phyloP scores from a whole-genome alignment of 345 rosid genomes.

The Sisymbrium irio region DNA sequence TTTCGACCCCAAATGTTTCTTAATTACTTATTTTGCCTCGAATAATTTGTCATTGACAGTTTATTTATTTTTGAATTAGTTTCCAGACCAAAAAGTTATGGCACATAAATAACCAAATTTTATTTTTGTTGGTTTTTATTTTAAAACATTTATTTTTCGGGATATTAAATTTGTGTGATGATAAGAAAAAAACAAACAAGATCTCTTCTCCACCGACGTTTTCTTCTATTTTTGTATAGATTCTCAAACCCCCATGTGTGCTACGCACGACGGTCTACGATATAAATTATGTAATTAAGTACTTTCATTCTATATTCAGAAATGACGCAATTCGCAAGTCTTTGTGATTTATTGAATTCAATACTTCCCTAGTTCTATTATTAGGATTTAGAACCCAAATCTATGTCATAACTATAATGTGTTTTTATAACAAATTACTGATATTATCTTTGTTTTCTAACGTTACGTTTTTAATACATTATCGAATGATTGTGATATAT shows the following conservation, averaged over 20 bases:
- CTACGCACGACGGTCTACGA: background rate
- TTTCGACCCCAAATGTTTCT: background rate
- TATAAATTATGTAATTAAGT: background rate
- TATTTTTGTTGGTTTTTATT: too few relatives aligned
- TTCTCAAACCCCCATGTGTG: slow-evolving; percentile 2
- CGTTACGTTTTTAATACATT: too few relatives aligned
- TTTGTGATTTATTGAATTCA: background rate
- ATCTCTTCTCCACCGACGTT: slow-evolving; percentile 1
- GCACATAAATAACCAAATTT: background rate
- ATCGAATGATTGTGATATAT: too few relatives aligned
- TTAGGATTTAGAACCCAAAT: too few relatives aligned
- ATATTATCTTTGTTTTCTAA: too few relatives aligned
- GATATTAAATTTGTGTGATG: background rate
- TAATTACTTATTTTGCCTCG: background rate
- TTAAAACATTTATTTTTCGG: background rate
- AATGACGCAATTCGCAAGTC: background rate
- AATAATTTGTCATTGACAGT: background rate
- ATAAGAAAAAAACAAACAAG: background rate
- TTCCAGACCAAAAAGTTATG: background rate
- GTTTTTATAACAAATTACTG: too few relatives aligned
- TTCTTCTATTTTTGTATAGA: background rate
- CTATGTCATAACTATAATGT: too few relatives aligned
- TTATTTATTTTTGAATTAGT: background rate
- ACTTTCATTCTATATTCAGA: background rate
- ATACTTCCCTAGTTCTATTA: background rate